A percentile compares a stretch with the other conserved stretches of the same genome.
Evolutionary conservation across 768 basidiomycete species (phyloP).

Genomic region (Coprinopsis marcescibilis): DNA sequence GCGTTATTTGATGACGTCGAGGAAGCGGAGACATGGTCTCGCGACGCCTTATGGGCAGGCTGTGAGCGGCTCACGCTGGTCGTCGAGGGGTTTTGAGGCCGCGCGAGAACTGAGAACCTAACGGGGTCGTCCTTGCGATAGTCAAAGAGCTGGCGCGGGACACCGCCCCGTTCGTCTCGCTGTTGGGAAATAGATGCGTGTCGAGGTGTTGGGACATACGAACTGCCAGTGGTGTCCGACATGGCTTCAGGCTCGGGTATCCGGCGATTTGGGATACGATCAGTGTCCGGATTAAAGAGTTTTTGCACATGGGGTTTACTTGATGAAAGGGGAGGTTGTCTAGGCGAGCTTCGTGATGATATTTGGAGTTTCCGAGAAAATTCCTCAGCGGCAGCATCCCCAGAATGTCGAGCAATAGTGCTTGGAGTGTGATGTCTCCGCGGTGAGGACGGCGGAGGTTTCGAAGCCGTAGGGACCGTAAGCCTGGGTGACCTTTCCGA

Average conservation of each 20-base stretch:
- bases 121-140: constrained; percentile 89
- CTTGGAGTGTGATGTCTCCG: constrained; percentile 31
- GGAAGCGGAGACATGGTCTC: constrained; percentile 68
- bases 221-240: constrained; percentile 54
- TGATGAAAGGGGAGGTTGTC: constrained; percentile 25
- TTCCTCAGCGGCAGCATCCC: constrained; percentile 63
- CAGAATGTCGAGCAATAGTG: constrained; percentile 28
- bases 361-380: constrained; percentile 70
- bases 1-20: constrained; percentile 72
- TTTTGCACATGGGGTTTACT: constrained; percentile 35
- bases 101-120: constrained; percentile 65
- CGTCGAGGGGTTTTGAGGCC: constrained; percentile 28
- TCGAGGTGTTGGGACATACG: constrained; percentile 33
- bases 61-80: constrained; percentile 30
- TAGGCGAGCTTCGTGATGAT: constrained; percentile 42
- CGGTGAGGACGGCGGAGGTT: constrained; percentile 25
- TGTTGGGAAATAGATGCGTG: too few relatives aligned
- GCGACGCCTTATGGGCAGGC: constrained; percentile 56
- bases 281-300: constrained; percentile 69
- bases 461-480: constrained; percentile 19
- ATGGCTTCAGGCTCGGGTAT: constrained; percentile 61
- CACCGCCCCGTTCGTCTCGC: constrained; percentile 25
- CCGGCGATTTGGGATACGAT: constrained; percentile 56
- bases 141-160: constrained; percentile 72
- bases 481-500: constrained; percentile 27